Evolutionary conservation across 225 moss, liverwort and hornwort species (phyloP).

Genomic region (Polytrichum commune): DNA sequence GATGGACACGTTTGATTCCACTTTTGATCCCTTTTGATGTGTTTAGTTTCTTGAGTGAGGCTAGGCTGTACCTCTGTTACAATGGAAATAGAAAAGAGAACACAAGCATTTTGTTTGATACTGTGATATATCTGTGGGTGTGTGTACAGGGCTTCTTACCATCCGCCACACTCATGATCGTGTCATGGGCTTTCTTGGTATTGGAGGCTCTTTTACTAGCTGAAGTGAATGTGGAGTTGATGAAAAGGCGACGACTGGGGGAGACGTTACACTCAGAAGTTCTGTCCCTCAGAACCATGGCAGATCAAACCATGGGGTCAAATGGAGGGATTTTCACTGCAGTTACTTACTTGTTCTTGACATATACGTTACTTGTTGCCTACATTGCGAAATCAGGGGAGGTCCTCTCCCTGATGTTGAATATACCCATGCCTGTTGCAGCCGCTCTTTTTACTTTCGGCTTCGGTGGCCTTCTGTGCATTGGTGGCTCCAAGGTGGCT

Average conservation of each 20-base stretch:
- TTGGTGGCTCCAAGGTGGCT: slow-evolving; percentile 39
- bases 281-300: slow-evolving; percentile 58
- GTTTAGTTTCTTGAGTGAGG: neutral
- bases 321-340: slow-evolving; percentile 42
- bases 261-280: slow-evolving; percentile 36
- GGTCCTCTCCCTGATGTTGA: slow-evolving; percentile 43
- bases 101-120: too few species aligned
- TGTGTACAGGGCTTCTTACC: slow-evolving; percentile 49
- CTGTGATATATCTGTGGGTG: neutral
- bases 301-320: slow-evolving; percentile 49
- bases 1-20: neutral
- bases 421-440: slow-evolving; percentile 19
- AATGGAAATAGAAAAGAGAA: neutral
- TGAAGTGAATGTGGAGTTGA: slow-evolving; percentile 61
- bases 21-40: neutral
- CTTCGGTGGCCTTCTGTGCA: slow-evolving; percentile 34
- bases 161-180: slow-evolving; percentile 36
- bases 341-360: slow-evolving; percentile 40
- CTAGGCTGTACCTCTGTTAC: neutral
- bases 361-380: slow-evolving; percentile 62
- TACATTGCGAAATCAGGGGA: slow-evolving; percentile 64
- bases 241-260: slow-evolving; percentile 30
- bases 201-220: slow-evolving; percentile 47
- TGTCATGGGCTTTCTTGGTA: slow-evolving; percentile 47
- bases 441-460: slow-evolving; percentile 33